Evolutionary conservation across 352 stramenopile species (phyloP).

Genomic region (Phytophthora quininea): DNA sequence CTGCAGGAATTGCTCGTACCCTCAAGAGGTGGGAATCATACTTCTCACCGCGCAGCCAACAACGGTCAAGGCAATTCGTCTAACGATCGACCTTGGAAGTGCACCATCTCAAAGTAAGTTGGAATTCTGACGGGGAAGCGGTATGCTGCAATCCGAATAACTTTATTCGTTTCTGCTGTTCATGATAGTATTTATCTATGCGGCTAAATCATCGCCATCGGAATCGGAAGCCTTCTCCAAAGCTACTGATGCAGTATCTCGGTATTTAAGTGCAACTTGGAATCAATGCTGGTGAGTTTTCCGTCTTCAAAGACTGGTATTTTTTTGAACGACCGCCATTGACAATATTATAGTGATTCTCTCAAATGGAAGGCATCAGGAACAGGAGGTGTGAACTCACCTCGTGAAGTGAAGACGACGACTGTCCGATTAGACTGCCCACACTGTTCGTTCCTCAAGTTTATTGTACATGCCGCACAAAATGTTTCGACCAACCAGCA

Average conservation of each 20-base stretch:
- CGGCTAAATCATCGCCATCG: slow-evolving; percentile 8
- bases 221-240: no score
- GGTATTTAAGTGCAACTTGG: slow-evolving; percentile 41
- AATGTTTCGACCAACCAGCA: neutral
- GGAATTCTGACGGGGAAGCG: neutral
- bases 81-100: slow-evolving; percentile 5
- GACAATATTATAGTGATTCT: slow-evolving; percentile 9
- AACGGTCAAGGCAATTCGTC: slow-evolving; percentile 16
- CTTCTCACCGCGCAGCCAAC: slow-evolving; percentile 26
- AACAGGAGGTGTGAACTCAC: neutral
- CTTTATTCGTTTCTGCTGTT: no score
- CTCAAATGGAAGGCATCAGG: slow-evolving; percentile 9
- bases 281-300: slow-evolving; percentile 28
- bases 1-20: slow-evolving; percentile 14
- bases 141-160: neutral
- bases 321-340: no score
- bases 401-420: slow-evolving; percentile 8
- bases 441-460: slow-evolving; percentile 39
- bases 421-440: slow-evolving; percentile 20
- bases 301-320: neutral
- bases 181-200: slow-evolving; percentile 27
- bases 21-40: slow-evolving; percentile 39
- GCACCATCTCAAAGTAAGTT: slow-evolving; percentile 25
- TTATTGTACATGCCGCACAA: slow-evolving; percentile 30
- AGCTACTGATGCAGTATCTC: slow-evolving; percentile 29